Evolutionary conservation across 805 yeast species (phyloP).

Genomic region (Starmerella khaoyaiensis): DNA sequence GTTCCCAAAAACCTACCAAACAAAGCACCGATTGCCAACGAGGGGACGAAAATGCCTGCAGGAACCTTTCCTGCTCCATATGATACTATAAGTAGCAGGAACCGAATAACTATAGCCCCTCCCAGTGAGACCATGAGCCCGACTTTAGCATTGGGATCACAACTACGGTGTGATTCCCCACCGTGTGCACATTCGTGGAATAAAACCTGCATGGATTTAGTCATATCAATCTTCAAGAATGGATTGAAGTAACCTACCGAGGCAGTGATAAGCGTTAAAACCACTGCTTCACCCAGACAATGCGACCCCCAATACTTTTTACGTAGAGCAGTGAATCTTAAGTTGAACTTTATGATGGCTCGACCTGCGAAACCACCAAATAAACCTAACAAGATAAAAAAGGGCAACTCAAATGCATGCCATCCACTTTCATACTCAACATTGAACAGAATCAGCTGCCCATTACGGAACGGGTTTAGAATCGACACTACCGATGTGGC

Average conservation of each 20-base stretch:
- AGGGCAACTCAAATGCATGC: conserved; percentile 70
- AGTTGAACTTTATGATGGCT: conserved; percentile 58
- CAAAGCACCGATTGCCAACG: conserved; percentile 93
- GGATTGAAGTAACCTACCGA: conserved; percentile 70
- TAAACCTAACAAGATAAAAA: conserved; percentile 63
- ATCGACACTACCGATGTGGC: conserved; percentile 73
- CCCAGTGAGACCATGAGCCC: conserved; percentile 40
- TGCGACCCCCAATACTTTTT: conserved; percentile 47
- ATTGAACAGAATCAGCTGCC: conserved; percentile 84
- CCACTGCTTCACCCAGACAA: conserved; percentile 59
- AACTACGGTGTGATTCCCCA: conserved; percentile 29
- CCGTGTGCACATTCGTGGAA: conserved; percentile 66
- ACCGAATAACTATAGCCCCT: conserved; percentile 61
- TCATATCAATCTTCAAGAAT: conserved; percentile 78
- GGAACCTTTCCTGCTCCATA: conserved; percentile 83
- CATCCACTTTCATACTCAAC: conserved; percentile 79
- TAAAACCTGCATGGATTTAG: conserved; percentile 80
- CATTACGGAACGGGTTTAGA: conserved; percentile 85
- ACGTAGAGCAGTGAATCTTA: conserved; percentile 63
- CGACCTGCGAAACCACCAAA: conserved; percentile 91
- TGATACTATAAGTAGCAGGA: conserved; percentile 61
- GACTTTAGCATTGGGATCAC: conserved; percentile 21
- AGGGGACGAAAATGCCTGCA: conserved; percentile 92
- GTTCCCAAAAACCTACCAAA: conserved; percentile 82
- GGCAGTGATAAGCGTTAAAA: conserved; percentile 58